A percentile compares a stretch with the other conserved stretches of the same genome.
Evolutionary conservation across 2,329 filamentous ascomycete genomes (phyloP).

Genomic region (Cladophialophora yegresii): DNA sequence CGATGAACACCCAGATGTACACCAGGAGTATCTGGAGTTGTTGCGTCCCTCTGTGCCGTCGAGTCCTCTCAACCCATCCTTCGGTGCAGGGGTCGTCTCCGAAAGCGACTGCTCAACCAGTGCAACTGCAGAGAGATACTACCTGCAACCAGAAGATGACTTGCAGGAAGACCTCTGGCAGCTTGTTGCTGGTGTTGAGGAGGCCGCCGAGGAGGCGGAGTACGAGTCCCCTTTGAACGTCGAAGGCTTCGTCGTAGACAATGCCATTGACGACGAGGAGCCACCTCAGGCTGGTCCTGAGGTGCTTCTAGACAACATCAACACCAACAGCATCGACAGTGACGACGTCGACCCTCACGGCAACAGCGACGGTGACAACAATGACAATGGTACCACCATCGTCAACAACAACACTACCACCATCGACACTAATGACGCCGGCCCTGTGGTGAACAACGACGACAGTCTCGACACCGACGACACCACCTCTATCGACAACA

Average conservation of each 20-base stretch:
- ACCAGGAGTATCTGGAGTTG: constrained; percentile 20
- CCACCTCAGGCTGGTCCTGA: constrained; percentile 18
- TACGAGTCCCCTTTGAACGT: background rate
- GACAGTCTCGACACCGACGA: background rate
- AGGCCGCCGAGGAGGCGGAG: constrained; percentile 4
- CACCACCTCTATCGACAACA: background rate
- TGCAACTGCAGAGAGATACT: constrained; percentile 1
- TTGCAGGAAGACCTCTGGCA: constrained; percentile 1
- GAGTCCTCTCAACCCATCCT: constrained; percentile 9
- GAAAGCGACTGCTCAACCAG: constrained; percentile 1
- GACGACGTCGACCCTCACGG: constrained; percentile 1
- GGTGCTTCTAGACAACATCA: background rate
- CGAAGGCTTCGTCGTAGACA: background rate
- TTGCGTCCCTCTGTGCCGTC: constrained; percentile 7
- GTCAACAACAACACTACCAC: background rate
- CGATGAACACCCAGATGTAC: constrained; percentile 23
- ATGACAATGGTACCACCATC: constrained; percentile 1
- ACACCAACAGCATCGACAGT: background rate
- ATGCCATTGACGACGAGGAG: constrained; percentile 8
- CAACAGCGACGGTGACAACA: background rate
- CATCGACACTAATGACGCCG: background rate
- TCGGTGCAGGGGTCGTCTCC: background rate
- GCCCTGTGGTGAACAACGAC: background rate
- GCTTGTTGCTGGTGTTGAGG: constrained; percentile 13
- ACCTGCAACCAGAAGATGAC: background rate